Evolutionary conservation across 2,329 filamentous ascomycete species (phyloP).

Genomic region (Diaporthe caulivora): DNA sequence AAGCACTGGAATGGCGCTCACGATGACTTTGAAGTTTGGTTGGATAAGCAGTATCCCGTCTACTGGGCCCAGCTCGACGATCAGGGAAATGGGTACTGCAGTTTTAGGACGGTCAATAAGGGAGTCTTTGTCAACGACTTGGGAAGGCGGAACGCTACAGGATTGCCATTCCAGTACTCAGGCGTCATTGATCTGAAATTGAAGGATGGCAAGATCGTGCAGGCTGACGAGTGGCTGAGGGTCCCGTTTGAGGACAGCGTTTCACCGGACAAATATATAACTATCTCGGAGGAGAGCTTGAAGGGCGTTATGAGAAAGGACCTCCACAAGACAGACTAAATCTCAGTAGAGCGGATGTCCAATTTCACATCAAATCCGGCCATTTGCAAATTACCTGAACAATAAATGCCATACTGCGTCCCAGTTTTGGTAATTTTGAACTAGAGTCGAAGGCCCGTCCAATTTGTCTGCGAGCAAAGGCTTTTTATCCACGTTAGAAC

Average conservation of each 20-base stretch:
- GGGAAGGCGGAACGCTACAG: constrained; percentile 26
- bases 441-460: too few relatives aligned
- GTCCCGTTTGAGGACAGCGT: constrained; percentile 32
- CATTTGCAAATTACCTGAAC: background rate
- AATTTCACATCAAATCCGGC: background rate
- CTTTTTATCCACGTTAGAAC: too few relatives aligned
- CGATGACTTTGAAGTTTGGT: constrained; percentile 14
- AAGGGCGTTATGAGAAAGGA: constrained; percentile 23
- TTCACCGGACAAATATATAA: constrained; percentile 22
- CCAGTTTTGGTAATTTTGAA: too few relatives aligned
- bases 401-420: too few relatives aligned
- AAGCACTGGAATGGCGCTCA: constrained; percentile 29
- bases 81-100: constrained; percentile 6
- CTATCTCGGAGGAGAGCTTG: constrained; percentile 18
- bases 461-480: too few relatives aligned
- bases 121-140: constrained; percentile 31
- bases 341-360: background rate
- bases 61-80: constrained; percentile 29
- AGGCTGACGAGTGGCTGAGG: constrained; percentile 29
- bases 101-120: constrained; percentile 26
- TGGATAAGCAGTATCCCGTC: constrained; percentile 22
- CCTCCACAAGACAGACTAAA: background rate
- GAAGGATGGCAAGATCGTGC: constrained; percentile 16
- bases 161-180: constrained; percentile 27
- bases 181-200: constrained; percentile 25